Percentiles rank a stretch among this genome's conserved stretches.
phyloP scores from a whole-genome alignment of 2,329 filamentous ascomycete genomes.

The Claviceps africana region DNA sequence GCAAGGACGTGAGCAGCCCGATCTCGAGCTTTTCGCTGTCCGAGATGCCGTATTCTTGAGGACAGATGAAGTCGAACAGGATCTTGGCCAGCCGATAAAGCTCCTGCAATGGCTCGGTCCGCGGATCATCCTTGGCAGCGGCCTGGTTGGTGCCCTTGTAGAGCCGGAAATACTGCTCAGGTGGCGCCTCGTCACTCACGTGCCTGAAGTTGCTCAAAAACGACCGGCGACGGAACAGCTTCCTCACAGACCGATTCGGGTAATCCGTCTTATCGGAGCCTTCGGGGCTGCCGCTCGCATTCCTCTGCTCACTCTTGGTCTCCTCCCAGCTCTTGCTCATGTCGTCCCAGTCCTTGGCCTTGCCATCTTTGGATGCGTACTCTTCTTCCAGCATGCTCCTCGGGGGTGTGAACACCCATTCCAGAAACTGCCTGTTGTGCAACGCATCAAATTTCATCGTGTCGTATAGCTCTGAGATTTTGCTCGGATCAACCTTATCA shows the following conservation, averaged over 20 bases:
- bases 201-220: constrained; percentile 41
- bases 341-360: constrained; percentile 28
- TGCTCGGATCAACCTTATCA: constrained; percentile 96
- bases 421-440: constrained; percentile 89
- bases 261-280: constrained; percentile 28
- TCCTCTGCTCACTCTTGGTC: constrained; percentile 15
- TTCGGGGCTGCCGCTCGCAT: constrained; percentile 19
- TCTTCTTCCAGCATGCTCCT: constrained; percentile 65
- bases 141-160: constrained; percentile 63
- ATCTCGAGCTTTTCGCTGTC: constrained; percentile 98
- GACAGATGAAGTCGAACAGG: constrained; percentile 94
- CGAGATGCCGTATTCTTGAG: constrained; percentile 94
- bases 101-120: constrained; percentile 79
- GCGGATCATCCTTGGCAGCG: constrained; percentile 60
- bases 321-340: constrained; percentile 22
- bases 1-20: constrained; percentile 82
- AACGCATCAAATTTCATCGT: constrained; percentile 99
- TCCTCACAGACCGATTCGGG: constrained; percentile 22
- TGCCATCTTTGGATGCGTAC: constrained; percentile 30
- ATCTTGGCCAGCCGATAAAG: constrained; percentile 90
- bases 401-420: constrained; percentile 92
- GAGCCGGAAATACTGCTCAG: constrained; percentile 76
- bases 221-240: constrained; percentile 46
- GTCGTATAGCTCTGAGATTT: constrained; percentile 95
- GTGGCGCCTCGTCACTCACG: constrained; percentile 39